Conservation (phyloP, 2,329 filamentous ascomycete genomes). For the Rhinocladiella similis region DNA sequence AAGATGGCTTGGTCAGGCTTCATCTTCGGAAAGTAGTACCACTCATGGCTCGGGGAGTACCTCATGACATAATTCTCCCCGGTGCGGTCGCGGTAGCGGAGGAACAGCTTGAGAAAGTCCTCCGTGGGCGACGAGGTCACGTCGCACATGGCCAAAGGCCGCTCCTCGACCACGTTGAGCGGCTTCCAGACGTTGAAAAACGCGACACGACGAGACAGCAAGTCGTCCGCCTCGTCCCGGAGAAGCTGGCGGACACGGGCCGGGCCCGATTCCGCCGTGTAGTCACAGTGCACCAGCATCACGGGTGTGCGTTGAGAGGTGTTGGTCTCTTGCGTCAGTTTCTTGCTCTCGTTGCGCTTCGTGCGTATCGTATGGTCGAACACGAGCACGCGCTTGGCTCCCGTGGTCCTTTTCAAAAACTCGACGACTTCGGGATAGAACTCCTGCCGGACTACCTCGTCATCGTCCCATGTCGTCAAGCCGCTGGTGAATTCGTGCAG, state of each 20-base stretch:
- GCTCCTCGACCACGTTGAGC: conserved; percentile 42
- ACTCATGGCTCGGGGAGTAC: conserved; percentile 36
- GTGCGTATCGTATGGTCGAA: conserved; percentile 53
- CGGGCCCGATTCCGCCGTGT: conserved; percentile 46
- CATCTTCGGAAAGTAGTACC: conserved; percentile 45
- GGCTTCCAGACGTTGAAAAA: conserved; percentile 56
- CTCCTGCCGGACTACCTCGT: conserved; percentile 37
- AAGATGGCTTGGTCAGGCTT: conserved; percentile 38
- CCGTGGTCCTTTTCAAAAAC: conserved; percentile 46
- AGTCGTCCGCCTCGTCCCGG: conserved; percentile 42
- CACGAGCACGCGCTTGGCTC: conserved; percentile 47
- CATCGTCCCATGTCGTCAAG: conserved; percentile 41
- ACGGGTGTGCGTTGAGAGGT: conserved; percentile 28
- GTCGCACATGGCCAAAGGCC: conserved; percentile 44
- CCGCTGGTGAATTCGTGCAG: conserved; percentile 42
- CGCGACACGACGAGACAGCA: conserved; percentile 47
- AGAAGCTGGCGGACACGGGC: conserved; percentile 48
- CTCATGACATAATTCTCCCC: conserved; percentile 45
- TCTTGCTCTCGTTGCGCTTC: conserved; percentile 31
- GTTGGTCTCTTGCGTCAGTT: conserved; percentile 31
- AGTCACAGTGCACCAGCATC: conserved; percentile 42
- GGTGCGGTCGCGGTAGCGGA: conserved; percentile 40
- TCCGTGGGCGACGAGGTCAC: conserved; percentile 36
- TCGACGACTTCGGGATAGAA: conserved; percentile 52
- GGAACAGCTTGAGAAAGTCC: conserved; percentile 44